A percentile compares a stretch with the other conserved stretches of the same genome.
These are phyloP conservation scores for Auxenochlorella pyrenoidosa DNA, from an alignment of 139 green algal genomes.

Conservation along the genomic window DNA sequence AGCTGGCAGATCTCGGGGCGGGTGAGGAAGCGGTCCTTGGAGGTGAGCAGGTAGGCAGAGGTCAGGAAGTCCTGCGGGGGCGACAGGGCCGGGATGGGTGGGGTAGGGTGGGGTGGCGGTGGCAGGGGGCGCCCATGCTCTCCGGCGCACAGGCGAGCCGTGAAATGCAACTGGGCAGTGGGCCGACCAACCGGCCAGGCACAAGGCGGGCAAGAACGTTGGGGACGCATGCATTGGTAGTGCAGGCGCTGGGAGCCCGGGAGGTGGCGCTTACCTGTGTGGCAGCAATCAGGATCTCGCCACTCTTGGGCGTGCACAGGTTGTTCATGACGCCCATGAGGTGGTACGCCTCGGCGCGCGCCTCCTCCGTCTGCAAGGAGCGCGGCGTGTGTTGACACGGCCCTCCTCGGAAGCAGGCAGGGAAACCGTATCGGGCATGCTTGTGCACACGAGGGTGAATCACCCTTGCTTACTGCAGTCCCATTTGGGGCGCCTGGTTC, in stretches of 20 bases:
- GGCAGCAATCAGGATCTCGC: slow-evolving; percentile 93
- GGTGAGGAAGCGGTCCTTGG: slow-evolving; percentile 82
- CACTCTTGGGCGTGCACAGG: slow-evolving; percentile 97
- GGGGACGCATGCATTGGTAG: no score
- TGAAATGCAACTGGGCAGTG: background rate
- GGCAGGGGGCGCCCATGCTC: no score
- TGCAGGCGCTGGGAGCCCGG: background rate
- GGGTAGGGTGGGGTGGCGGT: background rate
- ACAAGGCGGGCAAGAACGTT: no score
- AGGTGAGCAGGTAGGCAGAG: slow-evolving; percentile 91
- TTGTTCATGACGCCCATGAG: slow-evolving; percentile 96
- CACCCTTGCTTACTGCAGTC: no score
- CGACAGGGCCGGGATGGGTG: background rate
- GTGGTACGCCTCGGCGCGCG: slow-evolving; percentile 87
- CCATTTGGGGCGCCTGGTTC: no score
- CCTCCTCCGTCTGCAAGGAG: slow-evolving; percentile 91
- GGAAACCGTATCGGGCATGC: no score
- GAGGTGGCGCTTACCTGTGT: slow-evolving; percentile 76
- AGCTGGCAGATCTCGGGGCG: slow-evolving; percentile 80
- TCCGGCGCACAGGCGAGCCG: background rate
- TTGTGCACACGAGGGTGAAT: no score
- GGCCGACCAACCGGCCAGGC: no score
- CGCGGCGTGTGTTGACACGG: no score
- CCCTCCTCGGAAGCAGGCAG: no score
- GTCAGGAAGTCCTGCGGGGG: slow-evolving; percentile 95